Percentiles rank a stretch among this genome's conserved stretches.
phyloP scores from a whole-genome alignment of 2,329 filamentous ascomycete genomes.

The Colletotrichum tamarilloi region DNA sequence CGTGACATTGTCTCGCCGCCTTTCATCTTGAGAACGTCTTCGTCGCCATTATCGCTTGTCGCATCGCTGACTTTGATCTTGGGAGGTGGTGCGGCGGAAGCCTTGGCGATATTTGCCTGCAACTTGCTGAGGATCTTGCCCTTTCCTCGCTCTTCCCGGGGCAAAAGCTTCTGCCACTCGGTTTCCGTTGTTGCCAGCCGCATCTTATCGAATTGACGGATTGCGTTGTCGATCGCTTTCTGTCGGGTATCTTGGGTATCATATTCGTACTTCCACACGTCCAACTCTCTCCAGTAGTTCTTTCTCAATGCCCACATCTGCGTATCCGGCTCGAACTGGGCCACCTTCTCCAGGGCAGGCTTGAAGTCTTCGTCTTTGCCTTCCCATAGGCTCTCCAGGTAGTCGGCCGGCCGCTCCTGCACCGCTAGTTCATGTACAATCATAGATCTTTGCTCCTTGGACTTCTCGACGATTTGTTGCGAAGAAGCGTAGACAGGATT shows the following conservation, averaged over 20 bases:
- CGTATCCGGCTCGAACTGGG: slow-evolving; percentile 58
- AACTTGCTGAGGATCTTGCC: slow-evolving; percentile 72
- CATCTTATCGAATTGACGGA: slow-evolving; percentile 69
- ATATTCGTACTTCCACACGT: slow-evolving; percentile 73
- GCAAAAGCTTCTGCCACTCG: slow-evolving; percentile 71
- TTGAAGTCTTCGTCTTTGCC: slow-evolving; percentile 66
- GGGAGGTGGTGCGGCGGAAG: slow-evolving; percentile 52
- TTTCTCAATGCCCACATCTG: slow-evolving; percentile 68
- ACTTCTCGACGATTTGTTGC: slow-evolving; percentile 62
- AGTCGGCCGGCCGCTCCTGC: slow-evolving; percentile 60
- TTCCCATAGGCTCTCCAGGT: slow-evolving; percentile 62
- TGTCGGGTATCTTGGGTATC: slow-evolving; percentile 65
- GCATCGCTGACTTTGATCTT: slow-evolving; percentile 61
- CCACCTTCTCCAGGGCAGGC: slow-evolving; percentile 67
- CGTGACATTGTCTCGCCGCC: slow-evolving; percentile 59
- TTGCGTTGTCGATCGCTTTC: slow-evolving; percentile 69
- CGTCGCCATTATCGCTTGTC: slow-evolving; percentile 44
- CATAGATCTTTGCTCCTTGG: slow-evolving; percentile 63
- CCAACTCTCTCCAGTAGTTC: slow-evolving; percentile 71
- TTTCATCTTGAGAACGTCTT: slow-evolving; percentile 48
- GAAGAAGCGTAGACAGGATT: slow-evolving; percentile 62
- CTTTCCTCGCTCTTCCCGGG: slow-evolving; percentile 66
- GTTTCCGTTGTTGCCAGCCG: slow-evolving; percentile 66
- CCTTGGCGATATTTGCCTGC: slow-evolving; percentile 68
- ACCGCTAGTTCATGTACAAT: slow-evolving; percentile 72